Conservation (phyloP, 179 eudicot genomes). For the Sideroxylon spinosum region DNA sequence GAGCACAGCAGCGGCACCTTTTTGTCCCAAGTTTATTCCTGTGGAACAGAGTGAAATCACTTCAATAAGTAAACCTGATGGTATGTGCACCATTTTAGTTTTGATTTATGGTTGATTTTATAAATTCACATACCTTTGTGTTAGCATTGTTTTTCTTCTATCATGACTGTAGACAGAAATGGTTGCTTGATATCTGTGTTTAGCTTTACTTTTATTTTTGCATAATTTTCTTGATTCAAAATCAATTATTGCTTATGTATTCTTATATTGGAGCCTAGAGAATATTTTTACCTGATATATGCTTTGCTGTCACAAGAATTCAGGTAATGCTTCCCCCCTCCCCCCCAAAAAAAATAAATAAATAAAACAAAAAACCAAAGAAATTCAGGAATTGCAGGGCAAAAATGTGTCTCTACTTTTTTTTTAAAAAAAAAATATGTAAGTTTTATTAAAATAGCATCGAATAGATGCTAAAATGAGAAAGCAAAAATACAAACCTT, state of each 20-base stretch:
- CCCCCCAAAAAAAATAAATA: too few relatives aligned
- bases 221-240: background rate
- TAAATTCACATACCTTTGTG: background rate
- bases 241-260: background rate
- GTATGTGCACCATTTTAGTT: slow-evolving; percentile 23
- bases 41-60: slow-evolving; percentile 56
- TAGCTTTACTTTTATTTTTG: background rate
- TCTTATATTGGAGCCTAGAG: background rate
- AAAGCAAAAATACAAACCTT: too few relatives aligned
- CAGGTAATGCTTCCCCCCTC: background rate
- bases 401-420: background rate
- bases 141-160: too few relatives aligned
- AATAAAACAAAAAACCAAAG: background rate
- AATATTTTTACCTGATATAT: background rate
- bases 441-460: too few relatives aligned
- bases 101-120: background rate
- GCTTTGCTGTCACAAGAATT: background rate
- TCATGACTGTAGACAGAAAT: background rate
- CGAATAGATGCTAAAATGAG: too few relatives aligned
- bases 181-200: slow-evolving; percentile 10
- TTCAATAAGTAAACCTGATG: slow-evolving; percentile 46
- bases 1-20: slow-evolving; percentile 38
- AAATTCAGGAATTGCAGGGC: background rate
- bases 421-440: too few relatives aligned
- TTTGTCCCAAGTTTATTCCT: slow-evolving; percentile 63